Percentiles rank a stretch among this genome's conserved stretches.
phyloP scores from a whole-genome alignment of 2,329 filamentous ascomycete genomes.

The Aspergillus sp. region DNA sequence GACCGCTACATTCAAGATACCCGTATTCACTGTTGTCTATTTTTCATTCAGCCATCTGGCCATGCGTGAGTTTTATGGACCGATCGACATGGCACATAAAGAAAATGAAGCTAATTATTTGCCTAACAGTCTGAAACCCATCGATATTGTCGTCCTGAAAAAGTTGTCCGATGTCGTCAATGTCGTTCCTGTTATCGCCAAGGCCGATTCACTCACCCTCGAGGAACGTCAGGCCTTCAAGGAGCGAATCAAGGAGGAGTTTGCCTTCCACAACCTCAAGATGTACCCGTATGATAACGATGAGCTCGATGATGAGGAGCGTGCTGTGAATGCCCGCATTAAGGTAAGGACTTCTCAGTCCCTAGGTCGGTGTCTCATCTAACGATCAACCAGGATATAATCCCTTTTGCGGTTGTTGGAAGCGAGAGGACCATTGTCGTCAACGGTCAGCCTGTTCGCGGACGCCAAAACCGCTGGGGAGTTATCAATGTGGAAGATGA shows the following conservation, averaged over 20 bases:
- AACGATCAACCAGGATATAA: slow-evolving; percentile 66
- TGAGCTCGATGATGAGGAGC: slow-evolving; percentile 96
- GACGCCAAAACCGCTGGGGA: slow-evolving; percentile 98
- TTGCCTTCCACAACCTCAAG: slow-evolving; percentile 98
- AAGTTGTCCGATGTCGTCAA: slow-evolving; percentile 99
- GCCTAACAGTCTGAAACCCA: slow-evolving; percentile 73
- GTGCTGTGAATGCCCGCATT: slow-evolving; percentile 88
- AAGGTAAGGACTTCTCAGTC: slow-evolving; percentile 63
- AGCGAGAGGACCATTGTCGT: slow-evolving; percentile 98
- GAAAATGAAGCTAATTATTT: slow-evolving; percentile 4
- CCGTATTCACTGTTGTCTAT: slow-evolving; percentile 97
- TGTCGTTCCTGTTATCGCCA: slow-evolving; percentile 97
- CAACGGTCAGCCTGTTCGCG: slow-evolving; percentile 94
- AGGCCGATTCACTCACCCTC: slow-evolving; percentile 92
- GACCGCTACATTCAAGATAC: slow-evolving; percentile 99
- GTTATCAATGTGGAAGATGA: slow-evolving; percentile 99
- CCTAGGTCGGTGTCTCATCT: slow-evolving; percentile 13
- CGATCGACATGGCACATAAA: neutral
- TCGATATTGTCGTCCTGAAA: slow-evolving; percentile 99
- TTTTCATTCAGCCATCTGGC: slow-evolving; percentile 98
- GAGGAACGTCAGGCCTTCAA: slow-evolving; percentile 97
- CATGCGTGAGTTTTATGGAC: slow-evolving; percentile 62
- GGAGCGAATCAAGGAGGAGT: slow-evolving; percentile 99
- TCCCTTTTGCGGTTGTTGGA: slow-evolving; percentile 96
- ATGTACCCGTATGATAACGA: slow-evolving; percentile 99